Evolutionary conservation across 2,329 filamentous ascomycete genomes (phyloP), one percentile per base, ranked within the genome.

Genomic region (Penicillium sp.): DNA sequence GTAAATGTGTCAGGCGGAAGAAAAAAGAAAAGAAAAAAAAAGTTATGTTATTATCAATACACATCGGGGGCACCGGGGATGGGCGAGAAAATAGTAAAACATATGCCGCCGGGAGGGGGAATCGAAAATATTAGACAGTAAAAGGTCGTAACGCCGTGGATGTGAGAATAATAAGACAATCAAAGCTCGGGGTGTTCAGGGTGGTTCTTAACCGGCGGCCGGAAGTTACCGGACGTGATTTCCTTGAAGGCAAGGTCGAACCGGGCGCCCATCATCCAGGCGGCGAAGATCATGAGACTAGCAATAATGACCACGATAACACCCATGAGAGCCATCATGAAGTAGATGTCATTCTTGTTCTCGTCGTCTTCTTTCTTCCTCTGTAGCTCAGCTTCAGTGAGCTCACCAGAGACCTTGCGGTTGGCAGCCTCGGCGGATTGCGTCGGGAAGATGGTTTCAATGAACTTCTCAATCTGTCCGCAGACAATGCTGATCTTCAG

Each of bases 401-500:
- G 70, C 59, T 84, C 80, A 71, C 82, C 81, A 6, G 75, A 73
- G 60, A 83, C 76, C 55, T 71, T 71, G 25, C 73, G 72, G 57
- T 74, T 68, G 55, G 78, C 77, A 33, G 79, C 76, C 69, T 89
- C 87, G 45, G 89, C 84, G 62, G 90, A 86, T 75, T 96, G 91
- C 9, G 86, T 84, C 4, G 94, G 94, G 85, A 93, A 97, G 66
- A 97, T 86, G 6, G 87, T 88, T 76, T 97, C 93, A 73, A 97
- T 96, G 73, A 96, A 96, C 80, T 94, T 90, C 75, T 97, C 93
- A 64, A 96, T 90, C 89, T 94, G 68, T 71, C 86, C 93, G 72
- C 93, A 96, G 55, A 90, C 89, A 62, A 92, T 86, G 76, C 92
- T 96, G 71, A 99, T 97, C 70, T 91, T 88, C 46, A 97, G 80